Evolutionary conservation across 2,329 filamentous ascomycete genomes (phyloP), one percentile per base, ranked within the genome.

Genomic region (Amphichorda felina): DNA sequence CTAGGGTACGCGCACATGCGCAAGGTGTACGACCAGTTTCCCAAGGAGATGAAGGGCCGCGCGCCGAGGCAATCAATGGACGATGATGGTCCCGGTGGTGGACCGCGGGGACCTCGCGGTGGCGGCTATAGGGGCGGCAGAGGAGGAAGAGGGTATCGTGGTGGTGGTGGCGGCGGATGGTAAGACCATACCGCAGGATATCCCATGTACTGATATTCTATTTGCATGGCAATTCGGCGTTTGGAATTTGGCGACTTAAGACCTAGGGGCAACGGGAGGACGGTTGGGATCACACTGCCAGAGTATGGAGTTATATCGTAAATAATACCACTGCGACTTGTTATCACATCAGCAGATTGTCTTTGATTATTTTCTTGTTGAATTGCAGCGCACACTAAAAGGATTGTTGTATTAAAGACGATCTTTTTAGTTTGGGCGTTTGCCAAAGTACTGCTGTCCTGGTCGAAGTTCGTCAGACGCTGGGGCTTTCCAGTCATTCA

Each of bases 1-100:
- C 64, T 98, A 38, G 91, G 91, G 0, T 98, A 96, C 55, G 91
- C 91, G 13, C 85, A 94, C 61, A 98, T 98, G 91, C 77, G 91
- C 48, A 94, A 91, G 68, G 91, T 87, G 3, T 87, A 76, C 50
- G 87, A 94, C 38, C 66, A 73, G n/a, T 76, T 98, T 42, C 81
- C 81, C 35, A 87, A 87, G 59, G 87, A 95, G 54, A 69, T 94
- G 59, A 83, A 86, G 53, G 80, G 80, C 2, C 67, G 83, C 19
- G 66, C 10, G 14, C 25, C 24, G 30, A 28, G 76, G 74, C 14
- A 61, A 65, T 15, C 68, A 74, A 46, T 66, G 72, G 68, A 69
- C 19, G 49, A 60, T 8, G 54, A 67, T 41, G 61, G 61, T 30
- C 47, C 56, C 8, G 22, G 38, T 18, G 30, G 60, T 60, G 14